Percentiles rank a stretch among this genome's conserved stretches.
These are phyloP conservation scores for Kwoniella europaea DNA, from an alignment of 768 basidiomycete species.

Conservation along the genomic window DNA sequence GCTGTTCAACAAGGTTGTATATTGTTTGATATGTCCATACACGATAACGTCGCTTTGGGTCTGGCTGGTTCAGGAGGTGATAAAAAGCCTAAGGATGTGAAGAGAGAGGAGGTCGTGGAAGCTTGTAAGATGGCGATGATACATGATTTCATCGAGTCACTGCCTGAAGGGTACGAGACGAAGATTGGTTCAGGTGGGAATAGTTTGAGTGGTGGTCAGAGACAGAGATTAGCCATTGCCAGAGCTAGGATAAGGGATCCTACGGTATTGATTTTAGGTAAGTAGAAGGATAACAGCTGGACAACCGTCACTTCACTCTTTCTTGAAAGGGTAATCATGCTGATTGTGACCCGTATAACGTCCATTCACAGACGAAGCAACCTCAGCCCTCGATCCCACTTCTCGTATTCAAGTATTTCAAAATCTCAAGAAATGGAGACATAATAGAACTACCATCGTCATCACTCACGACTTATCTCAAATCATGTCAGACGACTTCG, in stretches of 20 bases:
- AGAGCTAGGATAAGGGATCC: constrained; percentile 84
- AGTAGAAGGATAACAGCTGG: constrained; percentile 1
- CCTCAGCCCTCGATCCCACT: constrained; percentile 73
- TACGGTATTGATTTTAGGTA: constrained; percentile 85
- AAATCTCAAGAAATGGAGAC: constrained; percentile 69
- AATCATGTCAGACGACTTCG: constrained; percentile 76
- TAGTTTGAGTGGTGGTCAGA: constrained; percentile 86
- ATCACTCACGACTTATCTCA: constrained; percentile 95
- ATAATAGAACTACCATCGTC: constrained; percentile 82
- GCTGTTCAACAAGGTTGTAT: constrained; percentile 78
- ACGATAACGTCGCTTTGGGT: constrained; percentile 85
- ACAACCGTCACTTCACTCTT: no score
- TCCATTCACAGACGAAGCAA: constrained; percentile 61
- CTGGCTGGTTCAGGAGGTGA: constrained; percentile 62
- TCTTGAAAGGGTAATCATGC: not conserved
- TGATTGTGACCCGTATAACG: not conserved
- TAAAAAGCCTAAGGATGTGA: constrained; percentile 64
- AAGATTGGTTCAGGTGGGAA: constrained; percentile 74
- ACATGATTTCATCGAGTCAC: constrained; percentile 79
- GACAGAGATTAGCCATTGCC: constrained; percentile 86
- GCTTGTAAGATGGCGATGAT: constrained; percentile 84
- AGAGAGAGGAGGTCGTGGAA: constrained; percentile 72
- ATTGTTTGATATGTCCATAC: constrained; percentile 76
- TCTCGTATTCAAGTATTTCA: constrained; percentile 83
- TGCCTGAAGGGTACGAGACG: constrained; percentile 91